Evolutionary conservation across 2,329 filamentous ascomycete species (phyloP).

Genomic region (Fonsecaea nubica): DNA sequence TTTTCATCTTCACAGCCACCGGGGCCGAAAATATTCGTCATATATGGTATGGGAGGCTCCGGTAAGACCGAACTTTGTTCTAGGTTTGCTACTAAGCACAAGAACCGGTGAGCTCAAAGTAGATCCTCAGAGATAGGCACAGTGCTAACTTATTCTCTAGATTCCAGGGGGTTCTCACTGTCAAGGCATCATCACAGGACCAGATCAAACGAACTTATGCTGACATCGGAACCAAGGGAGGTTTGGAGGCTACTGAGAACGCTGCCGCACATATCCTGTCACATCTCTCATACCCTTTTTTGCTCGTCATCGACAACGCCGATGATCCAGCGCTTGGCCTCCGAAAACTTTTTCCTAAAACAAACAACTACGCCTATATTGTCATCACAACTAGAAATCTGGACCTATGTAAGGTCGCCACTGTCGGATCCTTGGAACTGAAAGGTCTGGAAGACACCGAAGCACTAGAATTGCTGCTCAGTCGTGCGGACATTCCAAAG

Average conservation of each 20-base stretch:
- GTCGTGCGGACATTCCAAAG: constrained; percentile 15
- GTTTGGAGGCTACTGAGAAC: constrained; percentile 17
- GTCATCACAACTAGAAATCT: constrained; percentile 50
- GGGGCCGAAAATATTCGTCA: constrained; percentile 38
- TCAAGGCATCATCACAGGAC: constrained; percentile 43
- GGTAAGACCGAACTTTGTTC: constrained; percentile 51
- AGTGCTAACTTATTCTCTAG: constrained; percentile 17
- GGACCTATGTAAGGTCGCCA: constrained; percentile 13
- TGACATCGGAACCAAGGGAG: constrained; percentile 7
- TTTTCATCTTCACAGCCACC: not conserved
- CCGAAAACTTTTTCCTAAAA: constrained; percentile 42
- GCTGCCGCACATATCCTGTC: constrained; percentile 18
- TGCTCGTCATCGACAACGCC: constrained; percentile 53
- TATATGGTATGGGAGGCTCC: constrained; percentile 49
- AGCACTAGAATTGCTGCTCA: constrained; percentile 38
- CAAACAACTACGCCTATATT: constrained; percentile 44
- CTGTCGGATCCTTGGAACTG: constrained; percentile 34
- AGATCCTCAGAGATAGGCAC: not conserved
- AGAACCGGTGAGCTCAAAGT: constrained; percentile 2
- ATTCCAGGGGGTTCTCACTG: constrained; percentile 48
- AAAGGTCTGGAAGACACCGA: constrained; percentile 36
- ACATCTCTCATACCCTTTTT: constrained; percentile 36
- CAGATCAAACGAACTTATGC: constrained; percentile 32
- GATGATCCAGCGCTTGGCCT: constrained; percentile 47
- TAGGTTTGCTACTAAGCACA: constrained; percentile 43